Conservation (phyloP, 2,329 filamentous ascomycete species). For the Penicillium brasilianum region DNA sequence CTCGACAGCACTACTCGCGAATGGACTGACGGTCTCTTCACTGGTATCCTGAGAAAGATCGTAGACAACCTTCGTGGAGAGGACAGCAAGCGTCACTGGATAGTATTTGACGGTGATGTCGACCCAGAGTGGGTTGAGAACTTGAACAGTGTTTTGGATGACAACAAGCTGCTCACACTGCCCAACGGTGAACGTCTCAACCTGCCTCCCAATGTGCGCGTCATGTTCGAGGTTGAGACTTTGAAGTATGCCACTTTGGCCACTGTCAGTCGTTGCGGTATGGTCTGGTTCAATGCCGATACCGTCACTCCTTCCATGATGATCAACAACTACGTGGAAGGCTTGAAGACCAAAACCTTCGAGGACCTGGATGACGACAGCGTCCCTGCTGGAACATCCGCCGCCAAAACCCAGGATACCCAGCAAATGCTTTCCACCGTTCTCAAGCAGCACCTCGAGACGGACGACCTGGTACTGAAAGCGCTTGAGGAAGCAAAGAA, state of each 20-base stretch:
- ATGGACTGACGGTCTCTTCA: conserved; percentile 98
- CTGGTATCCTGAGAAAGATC: conserved; percentile 95
- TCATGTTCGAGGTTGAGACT: conserved; percentile 99
- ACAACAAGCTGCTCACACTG: conserved; percentile 96
- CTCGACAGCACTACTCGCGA: conserved; percentile 96
- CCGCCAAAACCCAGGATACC: conserved; percentile 76
- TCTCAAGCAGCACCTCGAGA: conserved; percentile 74
- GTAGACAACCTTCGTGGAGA: conserved; percentile 98
- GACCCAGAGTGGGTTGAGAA: conserved; percentile 99
- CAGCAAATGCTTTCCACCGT: conserved; percentile 81
- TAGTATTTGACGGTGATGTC: conserved; percentile 98
- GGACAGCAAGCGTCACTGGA: conserved; percentile 97
- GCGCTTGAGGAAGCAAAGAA: conserved; percentile 75
- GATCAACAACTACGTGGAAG: conserved; percentile 86
- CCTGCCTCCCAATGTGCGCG: conserved; percentile 89
- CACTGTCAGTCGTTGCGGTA: conserved; percentile 99
- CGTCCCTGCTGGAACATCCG: conserved; percentile 73
- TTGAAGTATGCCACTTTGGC: conserved; percentile 96
- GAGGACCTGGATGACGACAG: conserved; percentile 96
- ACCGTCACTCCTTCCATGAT: conserved; percentile 93
- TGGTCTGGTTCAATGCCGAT: conserved; percentile 99
- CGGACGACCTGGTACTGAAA: conserved; percentile 79
- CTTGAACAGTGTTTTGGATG: conserved; percentile 97
- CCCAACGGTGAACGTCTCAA: conserved; percentile 98
- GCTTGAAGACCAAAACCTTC: conserved; percentile 80